Evolutionary conservation across 768 basidiomycete species (phyloP), one percentile per base, ranked within the genome.

Genomic region (Russula griseocarnosa): DNA sequence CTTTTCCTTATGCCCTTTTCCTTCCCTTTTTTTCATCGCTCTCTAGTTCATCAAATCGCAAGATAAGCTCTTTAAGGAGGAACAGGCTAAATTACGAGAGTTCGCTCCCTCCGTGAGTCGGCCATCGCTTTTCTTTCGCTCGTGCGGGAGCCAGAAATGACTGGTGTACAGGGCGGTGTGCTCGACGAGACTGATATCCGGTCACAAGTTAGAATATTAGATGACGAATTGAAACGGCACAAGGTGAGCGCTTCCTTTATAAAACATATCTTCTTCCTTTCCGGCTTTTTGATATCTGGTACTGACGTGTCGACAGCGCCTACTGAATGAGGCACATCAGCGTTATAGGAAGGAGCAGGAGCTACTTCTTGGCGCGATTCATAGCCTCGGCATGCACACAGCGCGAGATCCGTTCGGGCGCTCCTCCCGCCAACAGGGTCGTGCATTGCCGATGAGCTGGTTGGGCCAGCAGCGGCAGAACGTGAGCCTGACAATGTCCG

Each of bases 41-140:
- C 28, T 24, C 24, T 70, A 95, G 91, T 94, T 96, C 74, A 93
- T 98, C 78, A 93, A 92, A 73, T 82, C 86, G 36, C 94, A 96
- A 73, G 94, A 97, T 76, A 90, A 89, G 67, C 79, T 93, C 32
- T 88, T 94, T 76, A 89, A 88, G 68, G 90, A 92, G 70, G 87
- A 88, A 70, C 86, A 87, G 55, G 84, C 86, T 5, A 82, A 84
- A 56, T 81, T 80, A 68, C 77, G 76, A 34, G 78, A 77, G 24
- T 69, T 75, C 60, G 74, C 74, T 53, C 71, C 78, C 38, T 74
- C 82, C 46, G 86, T 86, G 66, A 79, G 73, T 38, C 53, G 38
- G 46, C 54, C 65, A 3, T 22, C 26, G 14, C 30, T 6, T 54
- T 46, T 3, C 65, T 55, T 26, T 46, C 22, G 16, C 30, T 10